A percentile compares a stretch with the other conserved stretches of the same genome.
Conservation (phyloP, 192 early-diverging fungal species). For the Backusella tarrabulga region DNA sequence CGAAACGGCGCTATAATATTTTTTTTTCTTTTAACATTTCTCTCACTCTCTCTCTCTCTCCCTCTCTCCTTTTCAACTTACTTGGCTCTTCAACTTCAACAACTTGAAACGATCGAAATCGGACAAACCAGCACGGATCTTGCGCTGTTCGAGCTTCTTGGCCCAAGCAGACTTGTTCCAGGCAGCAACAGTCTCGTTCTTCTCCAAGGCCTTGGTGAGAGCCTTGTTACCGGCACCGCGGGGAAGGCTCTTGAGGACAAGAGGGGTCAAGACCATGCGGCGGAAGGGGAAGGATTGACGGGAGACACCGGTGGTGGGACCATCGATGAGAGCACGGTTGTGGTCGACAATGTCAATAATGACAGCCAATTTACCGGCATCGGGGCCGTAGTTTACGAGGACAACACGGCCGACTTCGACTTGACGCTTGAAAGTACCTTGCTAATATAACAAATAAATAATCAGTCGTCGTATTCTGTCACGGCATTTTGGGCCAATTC, state of each 20-base stretch:
- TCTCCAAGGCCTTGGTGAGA: slow-evolving; percentile 80
- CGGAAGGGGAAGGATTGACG: slow-evolving; percentile 89
- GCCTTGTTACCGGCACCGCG: slow-evolving; percentile 74
- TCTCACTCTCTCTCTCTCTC: too few relatives aligned
- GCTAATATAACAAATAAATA: slow-evolving; percentile 23
- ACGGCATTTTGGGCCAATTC: not conserved
- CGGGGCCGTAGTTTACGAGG: slow-evolving; percentile 89
- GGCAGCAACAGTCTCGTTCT: slow-evolving; percentile 74
- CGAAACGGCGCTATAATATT: slow-evolving; percentile 26
- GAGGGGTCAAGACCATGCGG: slow-evolving; percentile 86
- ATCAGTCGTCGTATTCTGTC: not conserved
- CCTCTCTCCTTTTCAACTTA: slow-evolving; percentile 34
- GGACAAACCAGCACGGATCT: slow-evolving; percentile 69
- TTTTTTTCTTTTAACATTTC: not conserved
- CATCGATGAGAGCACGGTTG: slow-evolving; percentile 95
- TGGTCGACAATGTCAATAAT: slow-evolving; percentile 99
- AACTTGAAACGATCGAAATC: slow-evolving; percentile 99
- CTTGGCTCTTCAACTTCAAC: slow-evolving; percentile 89
- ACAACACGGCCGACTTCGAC: slow-evolving; percentile 99
- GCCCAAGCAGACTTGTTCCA: slow-evolving; percentile 94
- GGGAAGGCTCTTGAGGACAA: slow-evolving; percentile 82
- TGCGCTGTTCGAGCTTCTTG: slow-evolving; percentile 89
- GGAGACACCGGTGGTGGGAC: slow-evolving; percentile 90
- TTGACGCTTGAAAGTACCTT: slow-evolving; percentile 78
- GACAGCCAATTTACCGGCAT: slow-evolving; percentile 96